A percentile compares a stretch with the other conserved stretches of the same genome.
These are phyloP conservation scores for Ascochyta pisi DNA, from an alignment of 2,329 filamentous ascomycete species.

Conservation along the genomic window DNA sequence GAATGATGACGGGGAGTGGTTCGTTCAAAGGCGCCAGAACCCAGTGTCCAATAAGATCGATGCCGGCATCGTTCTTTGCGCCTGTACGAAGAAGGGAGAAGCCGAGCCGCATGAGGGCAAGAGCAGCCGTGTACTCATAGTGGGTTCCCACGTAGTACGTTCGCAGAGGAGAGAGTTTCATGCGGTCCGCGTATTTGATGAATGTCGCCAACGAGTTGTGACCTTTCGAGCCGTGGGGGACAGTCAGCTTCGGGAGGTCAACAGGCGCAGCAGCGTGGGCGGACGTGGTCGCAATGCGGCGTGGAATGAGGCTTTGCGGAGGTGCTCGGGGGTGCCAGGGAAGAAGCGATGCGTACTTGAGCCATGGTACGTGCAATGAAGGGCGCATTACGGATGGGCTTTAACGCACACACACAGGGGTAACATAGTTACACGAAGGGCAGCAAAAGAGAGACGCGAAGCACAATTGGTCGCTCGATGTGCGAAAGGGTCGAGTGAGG, in stretches of 20 bases:
- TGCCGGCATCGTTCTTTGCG: slow-evolving; percentile 71
- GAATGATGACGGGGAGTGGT: slow-evolving; percentile 58
- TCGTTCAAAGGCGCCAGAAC: slow-evolving; percentile 51
- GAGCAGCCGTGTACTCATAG: slow-evolving; percentile 75
- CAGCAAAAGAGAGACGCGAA: not conserved
- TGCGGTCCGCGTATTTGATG: slow-evolving; percentile 66
- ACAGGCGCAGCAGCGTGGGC: slow-evolving; percentile 31
- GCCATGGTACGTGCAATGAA: slow-evolving; percentile 32
- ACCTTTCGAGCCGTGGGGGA: slow-evolving; percentile 46
- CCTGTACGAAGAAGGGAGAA: slow-evolving; percentile 72
- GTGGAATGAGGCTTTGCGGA: slow-evolving; percentile 34
- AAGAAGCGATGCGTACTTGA: slow-evolving; percentile 25
- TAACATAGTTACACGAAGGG: slow-evolving; percentile 34
- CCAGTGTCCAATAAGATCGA: slow-evolving; percentile 79
- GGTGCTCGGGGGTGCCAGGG: slow-evolving; percentile 30
- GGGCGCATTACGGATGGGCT: slow-evolving; percentile 36
- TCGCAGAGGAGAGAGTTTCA: slow-evolving; percentile 61
- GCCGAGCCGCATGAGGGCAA: slow-evolving; percentile 64
- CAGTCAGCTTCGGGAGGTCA: slow-evolving; percentile 36
- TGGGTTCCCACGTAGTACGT: slow-evolving; percentile 74
- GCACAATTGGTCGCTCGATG: not conserved
- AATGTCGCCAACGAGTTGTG: slow-evolving; percentile 73
- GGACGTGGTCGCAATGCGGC: slow-evolving; percentile 39
- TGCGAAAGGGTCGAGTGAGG: slow-evolving; percentile 1
- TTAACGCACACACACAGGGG: not conserved